phyloP scores from a whole-genome alignment of 257 asterid species.

The Solanum commersonii region DNA sequence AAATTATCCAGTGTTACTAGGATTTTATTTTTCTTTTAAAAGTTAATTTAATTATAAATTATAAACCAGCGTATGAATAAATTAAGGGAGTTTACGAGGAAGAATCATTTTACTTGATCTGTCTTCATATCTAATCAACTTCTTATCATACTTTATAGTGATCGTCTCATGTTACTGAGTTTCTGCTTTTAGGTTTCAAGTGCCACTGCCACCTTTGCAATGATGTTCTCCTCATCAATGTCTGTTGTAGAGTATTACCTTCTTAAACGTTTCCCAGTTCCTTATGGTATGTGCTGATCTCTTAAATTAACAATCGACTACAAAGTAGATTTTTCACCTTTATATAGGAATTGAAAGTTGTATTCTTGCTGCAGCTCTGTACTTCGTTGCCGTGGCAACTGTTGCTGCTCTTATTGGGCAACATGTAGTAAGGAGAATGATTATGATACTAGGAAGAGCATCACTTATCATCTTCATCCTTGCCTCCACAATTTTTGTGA shows the following conservation, averaged over 20 bases:
- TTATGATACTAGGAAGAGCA: slow-evolving; percentile 69
- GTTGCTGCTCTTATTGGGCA: slow-evolving; percentile 83
- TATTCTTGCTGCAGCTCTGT: slow-evolving; percentile 45
- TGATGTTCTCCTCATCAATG: slow-evolving; percentile 99
- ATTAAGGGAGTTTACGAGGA: not conserved
- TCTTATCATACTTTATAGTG: not conserved
- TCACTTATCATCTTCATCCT: slow-evolving; percentile 87
- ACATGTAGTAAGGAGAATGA: slow-evolving; percentile 64
- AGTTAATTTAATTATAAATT: not conserved
- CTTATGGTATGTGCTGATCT: slow-evolving; percentile 52
- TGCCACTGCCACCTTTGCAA: slow-evolving; percentile 95
- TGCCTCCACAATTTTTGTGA: slow-evolving; percentile 78
- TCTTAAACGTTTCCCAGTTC: slow-evolving; percentile 85
- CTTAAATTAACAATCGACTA: not conserved
- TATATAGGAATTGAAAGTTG: not conserved
- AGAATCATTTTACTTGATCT: not conserved
- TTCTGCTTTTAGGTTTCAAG: slow-evolving; percentile 67
- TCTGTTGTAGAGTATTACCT: slow-evolving; percentile 94
- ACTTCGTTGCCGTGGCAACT: slow-evolving; percentile 61
- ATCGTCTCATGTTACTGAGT: not conserved
- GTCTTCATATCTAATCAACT: not conserved
- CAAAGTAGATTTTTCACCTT: not conserved
- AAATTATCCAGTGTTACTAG: not conserved
- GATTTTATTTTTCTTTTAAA: not conserved
- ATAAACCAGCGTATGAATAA: not conserved